Conservation (phyloP, 78 protist genomes). For the Dictyostelium capitatum region DNA sequence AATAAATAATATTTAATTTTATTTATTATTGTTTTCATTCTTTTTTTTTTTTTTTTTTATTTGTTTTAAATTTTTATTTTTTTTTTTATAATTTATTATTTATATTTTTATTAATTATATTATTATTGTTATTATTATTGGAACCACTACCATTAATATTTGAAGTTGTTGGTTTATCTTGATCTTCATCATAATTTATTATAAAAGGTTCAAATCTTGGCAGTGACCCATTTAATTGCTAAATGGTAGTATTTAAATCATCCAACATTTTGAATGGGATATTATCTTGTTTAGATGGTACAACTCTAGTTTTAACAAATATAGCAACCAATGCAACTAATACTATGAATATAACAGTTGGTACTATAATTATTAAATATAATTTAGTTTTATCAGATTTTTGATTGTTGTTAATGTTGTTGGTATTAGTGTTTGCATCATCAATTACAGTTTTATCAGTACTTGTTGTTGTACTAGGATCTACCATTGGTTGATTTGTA, state of each 20-base stretch:
- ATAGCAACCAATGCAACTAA: not conserved
- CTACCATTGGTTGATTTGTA: not conserved
- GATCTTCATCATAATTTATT: too few species aligned
- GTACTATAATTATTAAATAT: not conserved
- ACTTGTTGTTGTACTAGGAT: not conserved
- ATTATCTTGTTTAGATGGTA: not conserved
- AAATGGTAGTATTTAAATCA: not conserved
- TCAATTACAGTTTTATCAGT: not conserved
- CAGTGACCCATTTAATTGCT: not conserved
- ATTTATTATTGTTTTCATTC: too few species aligned
- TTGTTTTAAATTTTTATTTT: too few species aligned
- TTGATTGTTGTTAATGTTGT: not conserved
- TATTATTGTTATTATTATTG: too few species aligned
- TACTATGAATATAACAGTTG: not conserved
- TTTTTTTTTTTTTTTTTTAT: too few species aligned
- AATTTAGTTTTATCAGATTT: not conserved
- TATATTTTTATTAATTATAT: too few species aligned
- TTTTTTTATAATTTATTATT: too few species aligned
- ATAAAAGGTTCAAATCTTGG: not conserved
- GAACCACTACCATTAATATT: too few species aligned
- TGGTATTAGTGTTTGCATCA: not conserved
- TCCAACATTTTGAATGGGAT: not conserved
- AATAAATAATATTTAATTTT: too few species aligned
- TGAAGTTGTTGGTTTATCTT: too few species aligned
- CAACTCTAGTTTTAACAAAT: conserved; percentile 1